These are phyloP conservation scores for Phanerochaete sordida DNA, from an alignment of 768 basidiomycete species.

Conservation along the genomic window DNA sequence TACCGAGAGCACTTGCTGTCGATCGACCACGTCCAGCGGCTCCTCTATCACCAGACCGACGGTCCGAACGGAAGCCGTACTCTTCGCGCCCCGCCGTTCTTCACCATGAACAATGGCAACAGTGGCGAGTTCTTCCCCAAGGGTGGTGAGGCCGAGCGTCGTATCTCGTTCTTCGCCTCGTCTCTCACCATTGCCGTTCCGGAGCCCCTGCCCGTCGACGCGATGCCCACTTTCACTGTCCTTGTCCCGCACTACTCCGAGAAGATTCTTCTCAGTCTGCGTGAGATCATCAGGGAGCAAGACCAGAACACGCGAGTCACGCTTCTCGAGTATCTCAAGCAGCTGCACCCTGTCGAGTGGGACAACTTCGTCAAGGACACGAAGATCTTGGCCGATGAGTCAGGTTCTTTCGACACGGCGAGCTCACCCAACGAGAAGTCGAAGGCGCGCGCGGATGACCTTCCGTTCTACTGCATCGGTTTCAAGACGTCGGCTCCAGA, in stretches of 20 bases:
- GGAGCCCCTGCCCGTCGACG: constrained; percentile 92
- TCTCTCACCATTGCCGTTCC: constrained; percentile 95
- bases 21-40: constrained; percentile 96
- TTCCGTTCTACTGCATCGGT: constrained; percentile 98
- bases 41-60: constrained; percentile 96
- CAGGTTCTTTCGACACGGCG: constrained; percentile 46
- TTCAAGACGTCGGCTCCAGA: constrained; percentile 99
- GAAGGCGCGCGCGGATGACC: constrained; percentile 74
- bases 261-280: constrained; percentile 93
- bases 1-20: constrained; percentile 97
- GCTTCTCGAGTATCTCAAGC: constrained; percentile 95
- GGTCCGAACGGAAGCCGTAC: constrained; percentile 80
- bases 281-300: constrained; percentile 98
- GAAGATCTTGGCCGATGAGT: constrained; percentile 96
- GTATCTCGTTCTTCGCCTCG: constrained; percentile 98
- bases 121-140: constrained; percentile 89
- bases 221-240: constrained; percentile 99
- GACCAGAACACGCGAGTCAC: constrained; percentile 97
- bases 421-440: constrained; percentile 68
- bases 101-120: constrained; percentile 83
- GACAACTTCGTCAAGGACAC: constrained; percentile 99
- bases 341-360: constrained; percentile 98
- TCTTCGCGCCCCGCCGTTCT: constrained; percentile 95
- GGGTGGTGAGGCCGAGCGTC: constrained; percentile 93
- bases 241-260: constrained; percentile 99